These are phyloP conservation scores for Neurospora sp. DNA, from an alignment of 495 filamentous ascomycete species.

Conservation along the genomic window DNA sequence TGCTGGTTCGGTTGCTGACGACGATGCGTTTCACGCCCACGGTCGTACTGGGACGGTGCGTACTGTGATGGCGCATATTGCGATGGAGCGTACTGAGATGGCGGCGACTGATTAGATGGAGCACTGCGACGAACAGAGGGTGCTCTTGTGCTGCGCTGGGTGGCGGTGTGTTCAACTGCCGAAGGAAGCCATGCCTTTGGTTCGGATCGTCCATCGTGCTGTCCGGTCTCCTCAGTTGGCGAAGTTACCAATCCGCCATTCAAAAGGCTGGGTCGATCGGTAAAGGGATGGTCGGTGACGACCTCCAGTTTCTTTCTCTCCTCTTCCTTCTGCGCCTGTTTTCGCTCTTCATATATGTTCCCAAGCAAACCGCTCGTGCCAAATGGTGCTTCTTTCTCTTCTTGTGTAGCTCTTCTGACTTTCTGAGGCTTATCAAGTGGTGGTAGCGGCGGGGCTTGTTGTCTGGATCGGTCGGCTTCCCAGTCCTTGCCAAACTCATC, in stretches of 20 bases:
- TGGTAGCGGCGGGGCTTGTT: constrained; percentile 9
- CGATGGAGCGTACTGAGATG: neutral
- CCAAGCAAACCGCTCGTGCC: constrained; percentile 32
- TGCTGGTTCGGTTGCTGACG: constrained; percentile 20
- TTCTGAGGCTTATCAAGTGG: neutral
- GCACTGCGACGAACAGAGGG: constrained; percentile 4
- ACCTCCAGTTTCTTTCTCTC: constrained; percentile 1
- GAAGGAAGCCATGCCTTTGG: constrained; percentile 36
- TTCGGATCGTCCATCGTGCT: constrained; percentile 7
- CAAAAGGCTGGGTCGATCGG: constrained; percentile 39
- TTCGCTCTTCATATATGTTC: constrained; percentile 32
- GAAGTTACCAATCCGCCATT: constrained; percentile 20
- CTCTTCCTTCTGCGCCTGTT: constrained; percentile 18
- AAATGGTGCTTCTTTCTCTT: constrained; percentile 18
- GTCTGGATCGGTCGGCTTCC: constrained; percentile 13
- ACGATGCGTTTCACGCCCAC: constrained; percentile 5
- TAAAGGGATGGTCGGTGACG: constrained; percentile 29
- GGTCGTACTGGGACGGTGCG: neutral
- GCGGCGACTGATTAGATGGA: constrained; percentile 10
- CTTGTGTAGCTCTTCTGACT: neutral
- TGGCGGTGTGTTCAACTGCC: constrained; percentile 31
- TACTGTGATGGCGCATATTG: neutral
- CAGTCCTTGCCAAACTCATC: constrained; percentile 28
- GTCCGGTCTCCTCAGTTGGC: neutral
- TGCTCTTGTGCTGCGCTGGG: constrained; percentile 15